Evolutionary conservation across 2,329 filamentous ascomycete species (phyloP).

Genomic region (Orbilia blumenaviensis): DNA sequence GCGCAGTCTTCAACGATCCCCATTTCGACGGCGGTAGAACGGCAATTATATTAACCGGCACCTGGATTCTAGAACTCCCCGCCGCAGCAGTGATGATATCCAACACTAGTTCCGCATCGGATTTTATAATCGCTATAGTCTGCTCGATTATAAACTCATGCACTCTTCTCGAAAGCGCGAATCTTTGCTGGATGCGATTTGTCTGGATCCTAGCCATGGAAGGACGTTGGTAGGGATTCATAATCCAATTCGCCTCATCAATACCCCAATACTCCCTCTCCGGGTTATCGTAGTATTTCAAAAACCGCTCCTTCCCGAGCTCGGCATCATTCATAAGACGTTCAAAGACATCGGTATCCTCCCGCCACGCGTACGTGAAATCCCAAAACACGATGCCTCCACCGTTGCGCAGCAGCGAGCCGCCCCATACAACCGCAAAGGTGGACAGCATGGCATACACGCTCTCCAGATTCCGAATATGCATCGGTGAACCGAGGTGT

Average conservation of each 20-base stretch:
- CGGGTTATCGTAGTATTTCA: conserved; percentile 53
- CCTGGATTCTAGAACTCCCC: conserved; percentile 43
- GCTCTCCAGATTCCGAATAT: conserved; percentile 41
- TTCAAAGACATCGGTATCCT: conserved; percentile 48
- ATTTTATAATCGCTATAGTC: conserved; percentile 49
- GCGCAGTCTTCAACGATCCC: conserved; percentile 20
- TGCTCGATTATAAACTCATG: conserved; percentile 52
- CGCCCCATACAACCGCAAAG: conserved; percentile 38
- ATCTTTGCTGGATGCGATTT: conserved; percentile 46
- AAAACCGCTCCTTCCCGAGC: conserved; percentile 37
- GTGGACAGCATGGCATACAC: conserved; percentile 41
- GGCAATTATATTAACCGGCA: conserved; percentile 47
- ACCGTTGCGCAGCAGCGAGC: conserved; percentile 39
- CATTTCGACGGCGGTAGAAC: conserved; percentile 38
- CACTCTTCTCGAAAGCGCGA: conserved; percentile 45
- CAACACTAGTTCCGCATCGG: conserved; percentile 43
- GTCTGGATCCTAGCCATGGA: conserved; percentile 36
- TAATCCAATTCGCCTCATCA: conserved; percentile 48
- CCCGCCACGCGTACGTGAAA: conserved; percentile 47
- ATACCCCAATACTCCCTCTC: conserved; percentile 52
- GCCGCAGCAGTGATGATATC: conserved; percentile 46
- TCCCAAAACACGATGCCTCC: conserved; percentile 52
- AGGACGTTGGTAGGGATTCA: conserved; percentile 48
- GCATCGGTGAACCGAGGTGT: conserved; percentile 46
- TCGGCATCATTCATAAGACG: conserved; percentile 45